These are phyloP conservation scores for Plenodomus tracheiphilus DNA, from an alignment of 2,329 filamentous ascomycete genomes.

Conservation along the genomic window DNA sequence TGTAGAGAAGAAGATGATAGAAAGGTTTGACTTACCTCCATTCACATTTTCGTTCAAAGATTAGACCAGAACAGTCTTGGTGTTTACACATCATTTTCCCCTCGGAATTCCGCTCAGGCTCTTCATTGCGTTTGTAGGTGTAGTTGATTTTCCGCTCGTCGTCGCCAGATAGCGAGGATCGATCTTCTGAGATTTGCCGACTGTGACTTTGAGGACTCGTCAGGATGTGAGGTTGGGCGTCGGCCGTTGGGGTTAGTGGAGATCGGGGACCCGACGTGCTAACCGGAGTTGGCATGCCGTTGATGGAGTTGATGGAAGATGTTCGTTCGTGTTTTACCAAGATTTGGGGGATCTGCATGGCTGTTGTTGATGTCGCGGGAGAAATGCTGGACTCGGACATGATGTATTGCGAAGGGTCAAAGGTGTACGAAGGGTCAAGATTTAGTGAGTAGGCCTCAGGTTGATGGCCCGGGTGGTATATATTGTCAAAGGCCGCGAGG, in stretches of 20 bases:
- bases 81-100: conserved; percentile 77
- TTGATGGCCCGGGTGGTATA: conserved; percentile 31
- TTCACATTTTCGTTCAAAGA: conserved; percentile 84
- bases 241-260: conserved; percentile 29
- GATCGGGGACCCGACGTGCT: conserved; percentile 37
- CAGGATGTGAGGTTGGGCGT: conserved; percentile 23
- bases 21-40: conserved; percentile 75
- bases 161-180: conserved; percentile 35
- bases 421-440: conserved; percentile 25
- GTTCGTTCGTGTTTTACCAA: conserved; percentile 36
- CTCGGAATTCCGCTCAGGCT: conserved; percentile 65
- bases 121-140: conserved; percentile 47
- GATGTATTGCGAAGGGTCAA: conserved; percentile 13
- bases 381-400: conserved; percentile 26
- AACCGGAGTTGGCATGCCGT: conserved; percentile 41
- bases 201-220: conserved; percentile 27
- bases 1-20: background rate
- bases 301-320: conserved; percentile 31
- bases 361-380: conserved; percentile 19
- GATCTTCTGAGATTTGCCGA: conserved; percentile 30
- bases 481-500: conserved; percentile 29
- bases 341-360: conserved; percentile 26
- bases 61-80: conserved; percentile 68
- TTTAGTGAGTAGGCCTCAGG: conserved; percentile 37
- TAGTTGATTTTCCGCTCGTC: conserved; percentile 39